Conservation (phyloP, 345 rosid genomes). For the Sisymbrium altissimum region DNA sequence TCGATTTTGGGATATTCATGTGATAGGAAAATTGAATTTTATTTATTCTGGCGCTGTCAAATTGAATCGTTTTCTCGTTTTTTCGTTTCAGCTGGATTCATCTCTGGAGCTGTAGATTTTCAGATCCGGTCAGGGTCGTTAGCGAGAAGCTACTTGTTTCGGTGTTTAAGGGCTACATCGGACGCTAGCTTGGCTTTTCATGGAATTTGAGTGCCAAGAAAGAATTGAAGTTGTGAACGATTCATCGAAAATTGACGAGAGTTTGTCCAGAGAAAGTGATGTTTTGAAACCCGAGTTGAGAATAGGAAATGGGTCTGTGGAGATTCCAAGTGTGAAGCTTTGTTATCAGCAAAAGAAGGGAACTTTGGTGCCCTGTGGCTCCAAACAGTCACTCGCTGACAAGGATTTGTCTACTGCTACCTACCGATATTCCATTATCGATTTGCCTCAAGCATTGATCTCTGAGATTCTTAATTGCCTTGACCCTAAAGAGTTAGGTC, state of each 20-base stretch:
- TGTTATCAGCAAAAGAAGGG: conserved; percentile 34
- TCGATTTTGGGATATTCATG: not conserved
- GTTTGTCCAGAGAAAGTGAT: conserved; percentile 5
- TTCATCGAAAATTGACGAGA: conserved; percentile 24
- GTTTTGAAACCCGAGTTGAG: conserved; percentile 6
- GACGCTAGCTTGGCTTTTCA: conserved; percentile 39
- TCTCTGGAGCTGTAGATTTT: conserved; percentile 12
- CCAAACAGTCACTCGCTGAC: conserved; percentile 38
- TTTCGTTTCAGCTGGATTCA: conserved; percentile 16
- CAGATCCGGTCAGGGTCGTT: conserved; percentile 22
- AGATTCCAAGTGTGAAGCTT: conserved; percentile 24
- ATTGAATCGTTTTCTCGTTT: conserved; percentile 9
- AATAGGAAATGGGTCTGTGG: conserved; percentile 22
- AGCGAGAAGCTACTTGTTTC: not conserved
- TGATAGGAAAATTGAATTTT: not conserved
- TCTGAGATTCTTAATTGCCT: conserved; percentile 73
- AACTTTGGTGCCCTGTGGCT: conserved; percentile 22
- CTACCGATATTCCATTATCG: conserved; percentile 48
- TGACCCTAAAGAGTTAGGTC: conserved; percentile 81
- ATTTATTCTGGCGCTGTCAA: not conserved
- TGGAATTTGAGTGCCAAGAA: conserved; percentile 84
- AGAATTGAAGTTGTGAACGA: conserved; percentile 35
- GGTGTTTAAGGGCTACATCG: not conserved
- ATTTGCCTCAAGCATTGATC: conserved; percentile 78
- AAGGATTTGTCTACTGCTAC: conserved; percentile 28